Percentiles rank a stretch among this genome's conserved stretches.
phyloP scores from a whole-genome alignment of 202 grass and related monocot genomes.

The Hordeum pubiflorum region DNA sequence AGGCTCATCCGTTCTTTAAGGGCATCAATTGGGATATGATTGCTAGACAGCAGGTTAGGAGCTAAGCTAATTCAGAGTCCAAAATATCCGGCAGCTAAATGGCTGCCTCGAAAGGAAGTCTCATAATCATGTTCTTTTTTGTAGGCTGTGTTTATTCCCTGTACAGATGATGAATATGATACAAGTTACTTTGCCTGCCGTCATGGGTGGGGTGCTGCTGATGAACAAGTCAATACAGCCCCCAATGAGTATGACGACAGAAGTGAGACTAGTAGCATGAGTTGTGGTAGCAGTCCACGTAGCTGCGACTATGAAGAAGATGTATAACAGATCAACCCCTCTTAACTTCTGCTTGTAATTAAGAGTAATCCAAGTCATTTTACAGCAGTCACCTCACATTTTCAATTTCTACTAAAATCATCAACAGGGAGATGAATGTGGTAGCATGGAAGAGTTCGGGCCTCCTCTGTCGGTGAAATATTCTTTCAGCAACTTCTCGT shows the following conservation, averaged over 20 bases:
- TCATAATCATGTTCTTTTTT: constrained; percentile 5
- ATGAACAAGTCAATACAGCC: constrained; percentile 30
- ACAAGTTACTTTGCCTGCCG: constrained; percentile 88
- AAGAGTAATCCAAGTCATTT: not conserved
- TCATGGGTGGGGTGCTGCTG: constrained; percentile 53
- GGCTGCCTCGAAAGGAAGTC: not conserved
- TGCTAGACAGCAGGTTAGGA: constrained; percentile 67
- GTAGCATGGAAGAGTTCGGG: constrained; percentile 85
- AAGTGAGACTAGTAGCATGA: constrained; percentile 63
- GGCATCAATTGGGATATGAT: constrained; percentile 92
- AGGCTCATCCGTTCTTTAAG: constrained; percentile 87
- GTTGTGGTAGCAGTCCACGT: constrained; percentile 68
- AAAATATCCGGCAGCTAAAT: not conserved
- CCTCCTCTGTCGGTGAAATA: constrained; percentile 63
- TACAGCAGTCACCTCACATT: not conserved
- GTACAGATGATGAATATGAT: constrained; percentile 81
- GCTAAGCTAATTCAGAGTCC: not conserved
- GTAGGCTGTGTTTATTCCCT: constrained; percentile 78
- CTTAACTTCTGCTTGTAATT: not conserved
- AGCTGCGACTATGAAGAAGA: constrained; percentile 80
- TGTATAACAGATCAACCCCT: constrained; percentile 34
- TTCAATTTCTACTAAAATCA: not conserved
- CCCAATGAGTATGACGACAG: constrained; percentile 59
- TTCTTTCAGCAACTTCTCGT: constrained; percentile 98
- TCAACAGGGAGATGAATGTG: constrained; percentile 78